Conservation (phyloP, 1,139 yeast genomes). For the Pichia inconspicua region DNA sequence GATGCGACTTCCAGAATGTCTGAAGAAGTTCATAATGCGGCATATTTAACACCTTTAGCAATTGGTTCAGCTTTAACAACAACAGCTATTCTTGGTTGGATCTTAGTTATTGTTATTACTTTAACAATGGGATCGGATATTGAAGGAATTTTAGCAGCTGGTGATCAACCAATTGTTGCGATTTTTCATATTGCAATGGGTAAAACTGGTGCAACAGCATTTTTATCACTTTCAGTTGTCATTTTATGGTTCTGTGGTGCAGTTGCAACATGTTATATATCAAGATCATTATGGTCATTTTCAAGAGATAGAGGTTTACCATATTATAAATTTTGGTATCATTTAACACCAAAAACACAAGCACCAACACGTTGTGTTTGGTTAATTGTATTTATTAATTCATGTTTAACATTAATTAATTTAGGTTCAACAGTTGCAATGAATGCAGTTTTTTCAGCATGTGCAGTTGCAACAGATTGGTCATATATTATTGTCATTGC, state of each 20-base stretch:
- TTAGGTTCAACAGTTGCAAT: slow-evolving; percentile 34
- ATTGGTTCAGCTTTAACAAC: slow-evolving; percentile 29
- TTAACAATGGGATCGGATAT: slow-evolving; percentile 40
- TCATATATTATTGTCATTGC: slow-evolving; percentile 34
- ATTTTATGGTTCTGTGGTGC: slow-evolving; percentile 32
- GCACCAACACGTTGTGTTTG: slow-evolving; percentile 34
- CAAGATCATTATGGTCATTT: slow-evolving; percentile 32
- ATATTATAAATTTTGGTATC: slow-evolving; percentile 29
- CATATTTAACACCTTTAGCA: slow-evolving; percentile 30
- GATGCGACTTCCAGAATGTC: slow-evolving; percentile 38
- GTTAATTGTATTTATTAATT: slow-evolving; percentile 28
- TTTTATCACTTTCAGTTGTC: slow-evolving; percentile 38
- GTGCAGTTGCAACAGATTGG: slow-evolving; percentile 41
- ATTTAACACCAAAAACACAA: slow-evolving; percentile 29
- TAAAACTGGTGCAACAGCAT: slow-evolving; percentile 45
- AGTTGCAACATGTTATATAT: slow-evolving; percentile 28
- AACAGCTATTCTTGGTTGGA: slow-evolving; percentile 30
- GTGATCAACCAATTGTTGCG: slow-evolving; percentile 44
- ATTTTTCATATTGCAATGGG: slow-evolving; percentile 45
- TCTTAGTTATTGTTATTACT: slow-evolving; percentile 28
- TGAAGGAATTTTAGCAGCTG: slow-evolving; percentile 29
- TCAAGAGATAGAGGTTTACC: slow-evolving; percentile 40
- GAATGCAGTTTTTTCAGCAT: slow-evolving; percentile 42
- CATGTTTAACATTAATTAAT: slow-evolving; percentile 30
- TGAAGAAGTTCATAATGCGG: slow-evolving; percentile 43